These are phyloP conservation scores for Monilinia laxa DNA, from an alignment of 2,329 filamentous ascomycete species.

Conservation along the genomic window DNA sequence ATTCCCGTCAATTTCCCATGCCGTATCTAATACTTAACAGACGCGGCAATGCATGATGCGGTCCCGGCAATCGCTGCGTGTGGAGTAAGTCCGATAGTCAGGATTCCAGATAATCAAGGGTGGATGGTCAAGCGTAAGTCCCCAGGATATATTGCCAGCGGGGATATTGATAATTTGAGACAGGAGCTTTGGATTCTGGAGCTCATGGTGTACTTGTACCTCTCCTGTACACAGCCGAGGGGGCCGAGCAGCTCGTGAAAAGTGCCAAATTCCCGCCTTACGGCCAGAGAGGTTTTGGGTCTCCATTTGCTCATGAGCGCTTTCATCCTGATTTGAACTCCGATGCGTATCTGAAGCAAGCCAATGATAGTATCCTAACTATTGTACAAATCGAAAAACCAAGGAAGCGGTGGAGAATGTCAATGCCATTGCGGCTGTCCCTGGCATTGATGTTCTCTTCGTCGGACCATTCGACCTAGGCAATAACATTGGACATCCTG, in stretches of 20 bases:
- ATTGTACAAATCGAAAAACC: slow-evolving; percentile 70
- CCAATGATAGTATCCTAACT: slow-evolving; percentile 57
- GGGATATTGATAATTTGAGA: slow-evolving; percentile 36
- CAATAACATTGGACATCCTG: slow-evolving; percentile 60
- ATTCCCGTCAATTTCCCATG: neutral
- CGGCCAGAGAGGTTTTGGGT: slow-evolving; percentile 56
- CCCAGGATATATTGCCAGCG: slow-evolving; percentile 43
- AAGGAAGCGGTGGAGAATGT: slow-evolving; percentile 59
- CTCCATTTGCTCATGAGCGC: slow-evolving; percentile 53
- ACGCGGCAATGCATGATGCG: slow-evolving; percentile 57
- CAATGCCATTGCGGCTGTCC: slow-evolving; percentile 60
- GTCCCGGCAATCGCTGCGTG: slow-evolving; percentile 56
- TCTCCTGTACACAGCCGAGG: slow-evolving; percentile 54
- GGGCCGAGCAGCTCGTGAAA: slow-evolving; percentile 50
- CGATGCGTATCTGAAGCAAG: slow-evolving; percentile 56
- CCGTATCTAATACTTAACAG: slow-evolving; percentile 36
- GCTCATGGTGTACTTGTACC: slow-evolving; percentile 58
- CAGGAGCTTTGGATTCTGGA: slow-evolving; percentile 55
- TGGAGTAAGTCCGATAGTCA: slow-evolving; percentile 55
- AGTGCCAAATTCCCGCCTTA: slow-evolving; percentile 57
- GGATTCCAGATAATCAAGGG: slow-evolving; percentile 56
- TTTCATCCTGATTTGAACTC: slow-evolving; percentile 50
- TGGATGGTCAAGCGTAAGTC: slow-evolving; percentile 53
- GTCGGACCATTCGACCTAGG: slow-evolving; percentile 67
- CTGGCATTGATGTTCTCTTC: slow-evolving; percentile 63